A percentile compares a stretch with the other conserved stretches of the same genome.
phyloP scores from a whole-genome alignment of 2,329 filamentous ascomycete species.

The Fusarium nematophilum region DNA sequence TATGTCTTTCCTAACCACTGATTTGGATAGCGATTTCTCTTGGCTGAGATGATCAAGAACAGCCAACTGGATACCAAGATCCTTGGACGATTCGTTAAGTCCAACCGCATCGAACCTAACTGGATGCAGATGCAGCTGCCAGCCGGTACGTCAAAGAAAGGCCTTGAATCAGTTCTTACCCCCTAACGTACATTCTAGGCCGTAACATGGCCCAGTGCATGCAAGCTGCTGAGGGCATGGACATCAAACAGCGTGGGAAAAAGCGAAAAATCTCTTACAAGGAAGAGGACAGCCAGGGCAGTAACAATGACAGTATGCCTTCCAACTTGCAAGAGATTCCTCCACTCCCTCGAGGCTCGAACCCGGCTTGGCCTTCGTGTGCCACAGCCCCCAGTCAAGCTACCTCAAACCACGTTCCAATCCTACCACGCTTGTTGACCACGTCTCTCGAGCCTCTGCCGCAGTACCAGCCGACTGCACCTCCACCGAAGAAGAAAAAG shows the following conservation, averaged over 20 bases:
- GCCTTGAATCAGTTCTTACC: background rate
- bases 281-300: constrained; percentile 48
- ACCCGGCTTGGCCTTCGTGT: no score
- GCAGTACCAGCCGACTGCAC: constrained; percentile 10
- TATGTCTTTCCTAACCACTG: constrained; percentile 1
- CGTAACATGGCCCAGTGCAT: constrained; percentile 61
- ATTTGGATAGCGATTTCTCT: constrained; percentile 62
- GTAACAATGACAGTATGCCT: background rate
- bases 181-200: constrained; percentile 47
- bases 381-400: no score
- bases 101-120: constrained; percentile 54
- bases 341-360: constrained; percentile 5
- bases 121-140: constrained; percentile 63
- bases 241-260: constrained; percentile 43
- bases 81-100: constrained; percentile 60
- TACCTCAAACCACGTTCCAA: constrained; percentile 13
- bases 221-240: constrained; percentile 53
- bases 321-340: constrained; percentile 8
- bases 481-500: constrained; percentile 52
- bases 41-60: constrained; percentile 68
- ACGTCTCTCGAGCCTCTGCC: constrained; percentile 11
- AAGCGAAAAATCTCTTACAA: constrained; percentile 48
- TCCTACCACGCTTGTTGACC: constrained; percentile 41
- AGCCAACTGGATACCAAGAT: constrained; percentile 61
- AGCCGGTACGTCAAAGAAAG: constrained; percentile 50